Conservation (phyloP, 768 basidiomycete species). For the Cantharellus anzutake region DNA sequence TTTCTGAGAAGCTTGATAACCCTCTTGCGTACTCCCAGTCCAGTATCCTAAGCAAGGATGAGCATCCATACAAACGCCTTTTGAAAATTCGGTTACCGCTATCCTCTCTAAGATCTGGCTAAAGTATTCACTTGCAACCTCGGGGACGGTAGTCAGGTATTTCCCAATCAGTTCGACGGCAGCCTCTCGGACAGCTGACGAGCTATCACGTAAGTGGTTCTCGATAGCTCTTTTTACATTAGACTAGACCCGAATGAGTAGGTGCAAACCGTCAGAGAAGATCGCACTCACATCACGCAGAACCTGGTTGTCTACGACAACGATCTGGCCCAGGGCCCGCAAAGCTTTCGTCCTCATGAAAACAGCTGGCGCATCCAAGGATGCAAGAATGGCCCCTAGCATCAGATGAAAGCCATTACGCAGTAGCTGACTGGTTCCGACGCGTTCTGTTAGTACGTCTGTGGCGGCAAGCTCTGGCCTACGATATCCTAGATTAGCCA, state of each 20-base stretch:
- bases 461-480: constrained; percentile 14
- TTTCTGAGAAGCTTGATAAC: constrained; percentile 87
- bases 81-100: constrained; percentile 34
- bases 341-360: constrained; percentile 92
- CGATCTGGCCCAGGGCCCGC: constrained; percentile 71
- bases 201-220: constrained; percentile 74
- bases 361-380: constrained; percentile 71
- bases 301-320: constrained; percentile 74
- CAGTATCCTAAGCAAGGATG: constrained; percentile 51
- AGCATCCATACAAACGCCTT: background rate
- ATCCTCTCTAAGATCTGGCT: constrained; percentile 75
- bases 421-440: constrained; percentile 58
- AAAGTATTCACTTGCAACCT: constrained; percentile 82
- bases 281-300: constrained; percentile 41
- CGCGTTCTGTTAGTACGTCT: constrained; percentile 51
- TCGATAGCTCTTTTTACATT: constrained; percentile 79
- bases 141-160: constrained; percentile 66
- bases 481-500: too few relatives aligned
- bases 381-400: constrained; percentile 52
- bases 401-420: constrained; percentile 72
- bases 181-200: constrained; percentile 88
- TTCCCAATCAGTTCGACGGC: constrained; percentile 97
- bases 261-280: background rate
- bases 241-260: constrained; percentile 21
- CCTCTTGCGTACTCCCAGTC: constrained; percentile 80